A percentile compares a stretch with the other conserved stretches of the same genome.
Evolutionary conservation across 140 eudicot genomes (phyloP).

Genomic region (Bidens hawaiensis): DNA sequence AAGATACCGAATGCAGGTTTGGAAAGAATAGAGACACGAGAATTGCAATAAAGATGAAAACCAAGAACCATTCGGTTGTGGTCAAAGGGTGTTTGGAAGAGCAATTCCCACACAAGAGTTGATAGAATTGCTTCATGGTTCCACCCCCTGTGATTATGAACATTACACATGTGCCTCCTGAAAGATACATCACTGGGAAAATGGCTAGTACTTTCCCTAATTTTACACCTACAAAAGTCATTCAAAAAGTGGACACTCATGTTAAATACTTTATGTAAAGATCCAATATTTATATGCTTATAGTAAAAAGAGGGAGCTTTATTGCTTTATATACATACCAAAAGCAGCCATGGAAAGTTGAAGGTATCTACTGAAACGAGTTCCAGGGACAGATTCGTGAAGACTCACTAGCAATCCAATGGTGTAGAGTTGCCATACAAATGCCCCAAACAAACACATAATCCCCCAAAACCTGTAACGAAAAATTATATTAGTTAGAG

Average conservation of each 20-base stretch:
- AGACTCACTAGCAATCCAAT: slow-evolving; percentile 51
- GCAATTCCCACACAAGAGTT: slow-evolving; percentile 36
- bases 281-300: neutral
- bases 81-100: slow-evolving; percentile 23
- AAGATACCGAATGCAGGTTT: slow-evolving; percentile 50
- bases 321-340: slow-evolving; percentile 48
- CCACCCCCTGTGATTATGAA: slow-evolving; percentile 62
- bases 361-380: too few relatives aligned
- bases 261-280: neutral
- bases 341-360: slow-evolving; percentile 62
- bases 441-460: too few relatives aligned
- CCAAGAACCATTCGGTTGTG: slow-evolving; percentile 60
- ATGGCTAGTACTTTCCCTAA: slow-evolving; percentile 56
- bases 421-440: slow-evolving; percentile 68
- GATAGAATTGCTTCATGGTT: slow-evolving; percentile 42
- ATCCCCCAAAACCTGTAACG: slow-evolving; percentile 81
- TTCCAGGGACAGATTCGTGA: slow-evolving; percentile 52
- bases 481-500: too few relatives aligned
- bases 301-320: neutral
- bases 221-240: slow-evolving; percentile 45
- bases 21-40: slow-evolving; percentile 49
- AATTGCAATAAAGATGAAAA: slow-evolving; percentile 49
- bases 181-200: slow-evolving; percentile 70
- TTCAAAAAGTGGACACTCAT: neutral
- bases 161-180: slow-evolving; percentile 69